These are phyloP conservation scores for Debaryomycetaceae sp. DNA, from an alignment of 1,139 yeast species.

Conservation along the genomic window DNA sequence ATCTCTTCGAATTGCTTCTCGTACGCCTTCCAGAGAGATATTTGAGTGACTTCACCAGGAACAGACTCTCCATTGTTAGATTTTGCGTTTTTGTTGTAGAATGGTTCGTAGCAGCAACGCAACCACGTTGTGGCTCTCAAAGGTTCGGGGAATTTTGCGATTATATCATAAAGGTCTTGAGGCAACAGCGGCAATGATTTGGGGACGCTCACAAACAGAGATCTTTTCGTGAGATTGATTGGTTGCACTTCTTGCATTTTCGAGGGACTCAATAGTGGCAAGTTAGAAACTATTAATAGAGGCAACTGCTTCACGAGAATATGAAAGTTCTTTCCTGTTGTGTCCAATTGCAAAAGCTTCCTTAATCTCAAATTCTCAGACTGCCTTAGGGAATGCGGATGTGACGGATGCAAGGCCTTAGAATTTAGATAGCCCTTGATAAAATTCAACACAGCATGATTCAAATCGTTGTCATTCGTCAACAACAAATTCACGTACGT, in stretches of 20 bases:
- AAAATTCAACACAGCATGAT: constrained; percentile 32
- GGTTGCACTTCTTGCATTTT: constrained; percentile 19
- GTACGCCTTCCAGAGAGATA: constrained; percentile 92
- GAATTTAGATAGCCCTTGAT: constrained; percentile 38
- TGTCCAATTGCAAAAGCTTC: constrained; percentile 28
- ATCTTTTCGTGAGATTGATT: constrained; percentile 30
- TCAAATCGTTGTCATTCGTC: constrained; percentile 36
- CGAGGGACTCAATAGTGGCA: constrained; percentile 23
- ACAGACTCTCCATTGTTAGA: constrained; percentile 17
- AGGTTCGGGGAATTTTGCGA: constrained; percentile 75
- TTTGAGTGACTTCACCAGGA: constrained; percentile 87
- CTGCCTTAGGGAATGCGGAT: constrained; percentile 25
- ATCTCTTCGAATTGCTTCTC: constrained; percentile 70
- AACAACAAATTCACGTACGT: constrained; percentile 27
- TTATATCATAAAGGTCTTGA: constrained; percentile 55
- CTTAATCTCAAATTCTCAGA: constrained; percentile 33
- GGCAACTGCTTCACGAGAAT: constrained; percentile 59
- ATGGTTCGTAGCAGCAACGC: constrained; percentile 83
- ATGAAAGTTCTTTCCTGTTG: constrained; percentile 36
- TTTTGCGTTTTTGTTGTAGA: constrained; percentile 12
- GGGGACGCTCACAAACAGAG: constrained; percentile 49
- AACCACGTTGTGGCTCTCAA: constrained; percentile 93
- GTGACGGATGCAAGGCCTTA: constrained; percentile 34
- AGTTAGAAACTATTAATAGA: constrained; percentile 46
- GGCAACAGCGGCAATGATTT: constrained; percentile 54